Percentiles rank a stretch among this genome's conserved stretches.
Conservation (phyloP, 2,329 filamentous ascomycete species). For the Fragosphaeria purpurea region DNA sequence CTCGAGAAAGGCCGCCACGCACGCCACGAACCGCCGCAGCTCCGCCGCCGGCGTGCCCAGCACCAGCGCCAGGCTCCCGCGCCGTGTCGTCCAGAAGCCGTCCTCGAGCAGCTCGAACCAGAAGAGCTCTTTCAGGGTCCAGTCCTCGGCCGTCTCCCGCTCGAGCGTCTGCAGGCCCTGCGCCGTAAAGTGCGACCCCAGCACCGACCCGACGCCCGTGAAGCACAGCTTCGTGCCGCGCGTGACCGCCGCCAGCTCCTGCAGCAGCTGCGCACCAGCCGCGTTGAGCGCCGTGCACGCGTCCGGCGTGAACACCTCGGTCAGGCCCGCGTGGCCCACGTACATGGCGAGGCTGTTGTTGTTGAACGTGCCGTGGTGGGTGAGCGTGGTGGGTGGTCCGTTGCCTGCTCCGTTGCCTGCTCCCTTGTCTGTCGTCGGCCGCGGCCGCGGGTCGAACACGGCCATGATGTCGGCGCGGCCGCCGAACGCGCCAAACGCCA, state of each 20-base stretch:
- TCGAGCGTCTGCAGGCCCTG: constrained; percentile 6
- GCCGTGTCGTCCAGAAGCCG: constrained; percentile 12
- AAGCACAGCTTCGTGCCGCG: constrained; percentile 26
- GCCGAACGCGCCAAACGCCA: constrained; percentile 50
- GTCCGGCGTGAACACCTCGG: constrained; percentile 25
- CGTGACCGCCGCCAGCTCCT: constrained; percentile 21
- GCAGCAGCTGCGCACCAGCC: constrained; percentile 21
- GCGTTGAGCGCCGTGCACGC: constrained; percentile 22
- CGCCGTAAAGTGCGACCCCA: constrained; percentile 25
- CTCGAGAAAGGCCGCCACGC: constrained; percentile 4
- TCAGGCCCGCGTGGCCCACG: constrained; percentile 35
- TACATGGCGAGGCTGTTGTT: constrained; percentile 55
- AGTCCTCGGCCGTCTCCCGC: constrained; percentile 10
- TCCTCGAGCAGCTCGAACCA: constrained; percentile 13
- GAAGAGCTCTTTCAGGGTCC: constrained; percentile 13
- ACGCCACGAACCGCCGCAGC: constrained; percentile 38
- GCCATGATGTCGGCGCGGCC: constrained; percentile 56
- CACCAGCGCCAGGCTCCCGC: constrained; percentile 11
- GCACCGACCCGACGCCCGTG: constrained; percentile 28
- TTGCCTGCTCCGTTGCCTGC: no score
- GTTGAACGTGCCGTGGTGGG: constrained; percentile 47
- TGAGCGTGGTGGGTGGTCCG: constrained; percentile 24
- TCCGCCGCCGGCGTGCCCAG: constrained; percentile 11
- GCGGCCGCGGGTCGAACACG: constrained; percentile 53
- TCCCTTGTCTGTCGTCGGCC: neutral